Percentiles rank a stretch among this genome's conserved stretches.
These are phyloP conservation scores for Excoecaria cochinchinensis DNA, from an alignment of 345 rosid species.

Conservation along the genomic window DNA sequence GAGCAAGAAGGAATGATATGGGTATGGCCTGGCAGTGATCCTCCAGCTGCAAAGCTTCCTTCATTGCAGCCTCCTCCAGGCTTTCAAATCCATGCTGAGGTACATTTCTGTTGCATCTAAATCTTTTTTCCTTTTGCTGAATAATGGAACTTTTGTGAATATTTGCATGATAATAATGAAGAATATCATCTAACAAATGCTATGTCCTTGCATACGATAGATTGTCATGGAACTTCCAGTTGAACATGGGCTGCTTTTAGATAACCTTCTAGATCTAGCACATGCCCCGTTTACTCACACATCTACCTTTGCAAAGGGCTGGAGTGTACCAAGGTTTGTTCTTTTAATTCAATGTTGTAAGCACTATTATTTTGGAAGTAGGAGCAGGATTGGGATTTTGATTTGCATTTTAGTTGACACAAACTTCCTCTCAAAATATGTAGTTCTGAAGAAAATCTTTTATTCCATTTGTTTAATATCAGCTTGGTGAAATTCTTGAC, in stretches of 20 bases:
- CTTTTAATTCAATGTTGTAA: neutral
- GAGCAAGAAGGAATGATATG: conserved; percentile 97
- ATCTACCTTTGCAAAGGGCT: conserved; percentile 96
- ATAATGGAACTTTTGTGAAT: neutral
- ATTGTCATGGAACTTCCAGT: conserved; percentile 98
- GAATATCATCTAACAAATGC: conserved; percentile 6
- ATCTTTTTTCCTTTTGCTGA: neutral
- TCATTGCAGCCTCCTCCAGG: conserved; percentile 86
- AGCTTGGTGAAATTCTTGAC: conserved; percentile 92
- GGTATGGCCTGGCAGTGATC: conserved; percentile 95
- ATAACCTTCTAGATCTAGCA: conserved; percentile 93
- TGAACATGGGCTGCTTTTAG: conserved; percentile 93
- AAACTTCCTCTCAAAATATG: neutral
- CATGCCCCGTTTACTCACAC: conserved; percentile 99
- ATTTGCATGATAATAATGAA: neutral
- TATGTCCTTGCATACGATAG: conserved; percentile 36
- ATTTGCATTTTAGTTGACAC: neutral
- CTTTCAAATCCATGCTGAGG: conserved; percentile 93
- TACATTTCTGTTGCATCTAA: conserved; percentile 20
- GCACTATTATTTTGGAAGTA: neutral
- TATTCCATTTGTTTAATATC: conserved; percentile 18
- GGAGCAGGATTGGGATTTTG: neutral
- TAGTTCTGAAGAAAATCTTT: neutral
- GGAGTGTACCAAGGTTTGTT: conserved; percentile 91
- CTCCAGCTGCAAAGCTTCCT: conserved; percentile 72